phyloP scores from a whole-genome alignment of 306 rosid genomes.

The Sesbania bispinosa region DNA sequence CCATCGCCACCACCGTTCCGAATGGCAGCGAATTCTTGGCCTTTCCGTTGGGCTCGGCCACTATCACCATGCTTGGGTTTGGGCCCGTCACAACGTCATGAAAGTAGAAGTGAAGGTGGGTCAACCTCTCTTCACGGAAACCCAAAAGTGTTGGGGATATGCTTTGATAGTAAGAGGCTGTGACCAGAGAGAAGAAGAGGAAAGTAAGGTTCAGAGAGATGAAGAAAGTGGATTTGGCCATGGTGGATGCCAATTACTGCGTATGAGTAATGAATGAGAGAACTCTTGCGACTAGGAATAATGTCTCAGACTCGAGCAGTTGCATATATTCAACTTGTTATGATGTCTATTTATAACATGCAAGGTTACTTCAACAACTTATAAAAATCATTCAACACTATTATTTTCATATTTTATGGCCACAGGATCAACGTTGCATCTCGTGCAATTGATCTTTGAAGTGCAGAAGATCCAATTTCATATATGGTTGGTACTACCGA shows the following conservation, averaged over 20 bases:
- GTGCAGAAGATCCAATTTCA: no score
- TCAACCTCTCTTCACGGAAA: constrained; percentile 41
- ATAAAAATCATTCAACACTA: no score
- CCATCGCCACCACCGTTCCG: constrained; percentile 37
- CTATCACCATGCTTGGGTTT: constrained; percentile 35
- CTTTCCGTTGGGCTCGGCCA: constrained; percentile 40
- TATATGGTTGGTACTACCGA: no score
- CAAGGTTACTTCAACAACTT: no score
- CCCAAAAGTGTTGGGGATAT: constrained; percentile 24
- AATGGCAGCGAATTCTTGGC: constrained; percentile 19
- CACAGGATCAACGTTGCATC: no score
- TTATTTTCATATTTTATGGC: no score
- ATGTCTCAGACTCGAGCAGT: no score
- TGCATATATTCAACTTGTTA: no score
- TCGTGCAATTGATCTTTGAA: no score
- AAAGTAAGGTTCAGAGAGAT: neutral
- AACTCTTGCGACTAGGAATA: no score
- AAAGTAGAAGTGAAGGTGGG: constrained; percentile 63
- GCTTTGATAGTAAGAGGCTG: constrained; percentile 20
- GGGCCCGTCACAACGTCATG: constrained; percentile 49
- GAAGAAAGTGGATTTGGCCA: constrained; percentile 14
- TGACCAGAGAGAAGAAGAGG: neutral
- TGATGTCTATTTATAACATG: no score
- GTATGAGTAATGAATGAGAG: no score
- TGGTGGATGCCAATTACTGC: neutral